Evolutionary conservation across 2,329 filamentous ascomycete genomes (phyloP), one percentile per base, ranked within the genome.

Genomic region (Calonectria naviculata): DNA sequence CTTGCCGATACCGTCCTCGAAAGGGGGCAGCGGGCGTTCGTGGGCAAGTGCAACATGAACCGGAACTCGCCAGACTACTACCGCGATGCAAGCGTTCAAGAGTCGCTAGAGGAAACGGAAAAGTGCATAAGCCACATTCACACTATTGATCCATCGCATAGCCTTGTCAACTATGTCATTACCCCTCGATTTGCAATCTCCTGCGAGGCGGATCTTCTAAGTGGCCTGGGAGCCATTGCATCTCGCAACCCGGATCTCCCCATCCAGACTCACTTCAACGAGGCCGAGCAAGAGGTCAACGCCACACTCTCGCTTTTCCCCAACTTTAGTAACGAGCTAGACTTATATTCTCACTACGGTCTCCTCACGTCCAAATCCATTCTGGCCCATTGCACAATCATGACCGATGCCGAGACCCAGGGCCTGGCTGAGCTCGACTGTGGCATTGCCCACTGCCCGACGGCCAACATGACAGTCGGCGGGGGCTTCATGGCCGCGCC

Each of bases 231-330:
- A 0, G 77, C 81, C 2, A 85, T 93, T 28, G 88, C 88, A 0
- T 74, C 75, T 4, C 74, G 83, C 12, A 84, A 92, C 67, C 82
- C 83, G 0, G 79, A 85, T 1, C 77, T 93, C 24, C 84, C 89
- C 0, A 88, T 93, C 36, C 91, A 93, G 80, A 93, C 91, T 4
- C 91, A 93, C 78, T 92, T 93, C 83, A 90, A 92, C 79, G 91
- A 93, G 77, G 90, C 91, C 0, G 83, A 86, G 75, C 87, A 91
- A 70, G 91, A 93, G 78, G 89, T 91, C 65, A 73, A 83, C 1
- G 86, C 87, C 24, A 93, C 91, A 0, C 81, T 80, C 9, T 79
- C 84, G 1, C 81, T 93, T 3, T 93, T 92, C 74, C 89, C 90
- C 0, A 79, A 84, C 0, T 90, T 90, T 61, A 74, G 77, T 2